Percentiles rank a stretch among this genome's conserved stretches.
Evolutionary conservation across 371 early-diverging fungal species (phyloP).

Genomic region (Batkoa obscura): DNA sequence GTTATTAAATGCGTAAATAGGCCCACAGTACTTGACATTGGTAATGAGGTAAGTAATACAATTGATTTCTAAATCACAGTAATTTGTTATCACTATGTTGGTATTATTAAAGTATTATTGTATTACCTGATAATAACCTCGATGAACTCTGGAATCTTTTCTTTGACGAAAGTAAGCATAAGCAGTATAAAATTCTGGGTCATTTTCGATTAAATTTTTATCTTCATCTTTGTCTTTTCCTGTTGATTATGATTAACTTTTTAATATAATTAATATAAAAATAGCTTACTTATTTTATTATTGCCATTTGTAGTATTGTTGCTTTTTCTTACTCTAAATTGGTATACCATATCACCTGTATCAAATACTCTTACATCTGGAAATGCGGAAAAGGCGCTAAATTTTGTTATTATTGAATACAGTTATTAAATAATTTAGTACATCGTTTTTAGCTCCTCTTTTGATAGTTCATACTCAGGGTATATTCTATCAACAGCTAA

Average conservation of each 20-base stretch:
- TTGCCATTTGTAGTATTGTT: too few relatives aligned
- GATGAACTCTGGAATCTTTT: conserved; percentile 55
- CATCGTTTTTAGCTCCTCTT: conserved; percentile 64
- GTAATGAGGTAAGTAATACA: conserved; percentile 20
- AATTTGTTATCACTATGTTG: conserved; percentile 15
- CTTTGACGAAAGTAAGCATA: conserved; percentile 91
- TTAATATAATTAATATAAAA: too few relatives aligned
- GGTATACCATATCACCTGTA: conserved; percentile 78
- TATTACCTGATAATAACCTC: conserved; percentile 87
- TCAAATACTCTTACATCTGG: conserved; percentile 90
- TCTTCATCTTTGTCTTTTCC: conserved; percentile 14
- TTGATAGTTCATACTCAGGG: conserved; percentile 58
- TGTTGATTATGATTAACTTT: too few relatives aligned
- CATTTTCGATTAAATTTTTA: conserved; percentile 5
- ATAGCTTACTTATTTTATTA: too few relatives aligned
- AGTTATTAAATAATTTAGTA: conserved; percentile 11
- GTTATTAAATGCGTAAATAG: conserved; percentile 56
- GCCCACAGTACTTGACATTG: conserved; percentile 39
- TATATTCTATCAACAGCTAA: conserved; percentile 64
- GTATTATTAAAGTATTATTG: too few relatives aligned
- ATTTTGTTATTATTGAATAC: neutral
- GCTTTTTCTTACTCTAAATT: conserved; percentile 71
- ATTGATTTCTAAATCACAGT: conserved; percentile 1
- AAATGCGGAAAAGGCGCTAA: conserved; percentile 79
- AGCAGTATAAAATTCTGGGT: conserved; percentile 59